phyloP scores from a whole-genome alignment of 2,329 filamentous ascomycete species.

The Ophiocordyceps camponoti-saundersi region DNA sequence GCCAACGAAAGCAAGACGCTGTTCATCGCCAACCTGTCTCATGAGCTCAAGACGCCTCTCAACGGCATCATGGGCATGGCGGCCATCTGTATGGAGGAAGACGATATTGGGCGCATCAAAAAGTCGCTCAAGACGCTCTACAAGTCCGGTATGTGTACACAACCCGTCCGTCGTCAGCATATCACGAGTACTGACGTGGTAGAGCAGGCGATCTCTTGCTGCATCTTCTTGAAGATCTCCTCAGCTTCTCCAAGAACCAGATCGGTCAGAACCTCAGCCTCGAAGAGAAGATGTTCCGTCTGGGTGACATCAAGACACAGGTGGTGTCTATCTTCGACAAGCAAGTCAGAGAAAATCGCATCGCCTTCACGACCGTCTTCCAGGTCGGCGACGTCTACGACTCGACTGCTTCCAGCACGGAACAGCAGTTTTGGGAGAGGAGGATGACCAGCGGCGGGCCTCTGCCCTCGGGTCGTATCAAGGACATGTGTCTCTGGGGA shows the following conservation, averaged over 20 bases:
- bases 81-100: constrained; percentile 82
- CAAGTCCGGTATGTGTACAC: constrained; percentile 21
- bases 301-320: constrained; percentile 74
- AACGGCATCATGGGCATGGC: constrained; percentile 95
- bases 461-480: constrained; percentile 47
- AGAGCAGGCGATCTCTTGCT: constrained; percentile 49
- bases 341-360: constrained; percentile 65
- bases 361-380: constrained; percentile 57
- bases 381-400: not conserved
- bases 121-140: constrained; percentile 77
- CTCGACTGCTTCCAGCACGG: not conserved
- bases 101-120: constrained; percentile 61
- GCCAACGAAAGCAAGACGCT: constrained; percentile 94
- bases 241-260: constrained; percentile 92
- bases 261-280: constrained; percentile 70
- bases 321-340: constrained; percentile 78
- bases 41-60: constrained; percentile 79
- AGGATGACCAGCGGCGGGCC: constrained; percentile 44
- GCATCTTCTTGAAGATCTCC: constrained; percentile 72
- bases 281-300: constrained; percentile 69
- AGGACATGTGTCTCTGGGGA: constrained; percentile 82
- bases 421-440: constrained; percentile 20
- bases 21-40: constrained; percentile 88
- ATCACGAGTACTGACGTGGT: not conserved
- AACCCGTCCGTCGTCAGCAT: too few relatives aligned